A percentile compares a stretch with the other conserved stretches of the same genome.
Evolutionary conservation across 1,139 yeast species (phyloP).

Genomic region (Eremothecium cymbalariae): DNA sequence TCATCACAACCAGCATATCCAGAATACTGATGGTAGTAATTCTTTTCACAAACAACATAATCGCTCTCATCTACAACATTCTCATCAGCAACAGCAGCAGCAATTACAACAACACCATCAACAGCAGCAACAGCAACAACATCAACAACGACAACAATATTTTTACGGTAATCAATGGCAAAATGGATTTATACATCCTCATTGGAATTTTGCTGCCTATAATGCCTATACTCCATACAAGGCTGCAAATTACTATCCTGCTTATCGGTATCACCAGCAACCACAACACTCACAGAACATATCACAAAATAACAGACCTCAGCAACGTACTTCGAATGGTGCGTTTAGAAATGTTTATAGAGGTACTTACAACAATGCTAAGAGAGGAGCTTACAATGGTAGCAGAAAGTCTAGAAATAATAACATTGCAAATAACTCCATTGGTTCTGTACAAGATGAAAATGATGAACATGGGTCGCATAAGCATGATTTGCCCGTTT

Average conservation of each 20-base stretch:
- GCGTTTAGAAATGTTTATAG: conserved; percentile 9
- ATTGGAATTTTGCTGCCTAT: conserved; percentile 9
- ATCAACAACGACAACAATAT: conserved; percentile 4
- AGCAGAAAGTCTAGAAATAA: conserved; percentile 3
- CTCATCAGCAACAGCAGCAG: conserved; percentile 5
- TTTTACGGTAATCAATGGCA: conserved; percentile 3
- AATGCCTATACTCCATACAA: conserved; percentile 7
- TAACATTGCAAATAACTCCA: neutral
- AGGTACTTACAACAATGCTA: conserved; percentile 12
- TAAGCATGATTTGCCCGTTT: neutral
- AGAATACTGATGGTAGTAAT: conserved; percentile 3
- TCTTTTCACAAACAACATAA: neutral
- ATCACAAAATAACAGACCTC: conserved; percentile 2
- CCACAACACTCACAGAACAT: conserved; percentile 4
- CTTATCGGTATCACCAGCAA: conserved; percentile 15
- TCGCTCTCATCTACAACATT: neutral
- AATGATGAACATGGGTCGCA: neutral
- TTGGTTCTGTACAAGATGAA: no score
- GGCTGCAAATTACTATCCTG: conserved; percentile 7
- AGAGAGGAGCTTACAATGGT: conserved; percentile 10
- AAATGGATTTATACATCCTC: conserved; percentile 17
- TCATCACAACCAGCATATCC: neutral
- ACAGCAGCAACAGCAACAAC: neutral
- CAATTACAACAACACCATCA: neutral
- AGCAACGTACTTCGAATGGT: neutral